Conservation (phyloP, 2,329 filamentous ascomycete species). For the Aspergillus arachidicola region DNA sequence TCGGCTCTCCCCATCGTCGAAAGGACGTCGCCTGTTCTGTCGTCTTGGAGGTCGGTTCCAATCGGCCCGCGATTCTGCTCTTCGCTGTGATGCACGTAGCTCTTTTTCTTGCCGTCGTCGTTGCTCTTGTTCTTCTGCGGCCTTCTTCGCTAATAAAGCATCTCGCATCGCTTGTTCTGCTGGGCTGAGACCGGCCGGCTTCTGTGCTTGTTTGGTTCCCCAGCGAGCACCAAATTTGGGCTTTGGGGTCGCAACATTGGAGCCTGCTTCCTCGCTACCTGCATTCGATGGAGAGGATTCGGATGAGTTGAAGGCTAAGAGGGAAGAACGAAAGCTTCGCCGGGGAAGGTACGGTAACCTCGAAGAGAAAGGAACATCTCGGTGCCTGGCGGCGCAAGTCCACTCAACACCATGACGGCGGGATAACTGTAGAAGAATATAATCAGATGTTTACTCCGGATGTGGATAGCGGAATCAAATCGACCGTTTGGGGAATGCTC, state of each 20-base stretch:
- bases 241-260: constrained; percentile 12
- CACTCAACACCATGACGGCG: constrained; percentile 43
- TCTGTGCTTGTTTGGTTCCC: constrained; percentile 19
- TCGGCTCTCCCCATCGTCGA: neutral
- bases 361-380: constrained; percentile 23
- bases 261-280: constrained; percentile 22
- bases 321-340: constrained; percentile 39
- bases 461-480: neutral
- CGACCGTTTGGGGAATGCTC: constrained; percentile 5
- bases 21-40: neutral
- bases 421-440: constrained; percentile 32
- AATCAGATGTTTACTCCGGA: neutral
- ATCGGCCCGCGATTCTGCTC: neutral
- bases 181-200: constrained; percentile 30
- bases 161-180: constrained; percentile 37
- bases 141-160: constrained; percentile 23
- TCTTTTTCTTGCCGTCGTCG: constrained; percentile 2
- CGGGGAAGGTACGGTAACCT: constrained; percentile 25
- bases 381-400: constrained; percentile 36
- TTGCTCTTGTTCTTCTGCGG: constrained; percentile 2
- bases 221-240: constrained; percentile 35
- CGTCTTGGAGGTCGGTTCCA: neutral
- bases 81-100: neutral
- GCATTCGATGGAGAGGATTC: constrained; percentile 27
- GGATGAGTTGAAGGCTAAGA: constrained; percentile 29